phyloP scores from a whole-genome alignment of 2,329 filamentous ascomycete species.

The Massarina eburnea region DNA sequence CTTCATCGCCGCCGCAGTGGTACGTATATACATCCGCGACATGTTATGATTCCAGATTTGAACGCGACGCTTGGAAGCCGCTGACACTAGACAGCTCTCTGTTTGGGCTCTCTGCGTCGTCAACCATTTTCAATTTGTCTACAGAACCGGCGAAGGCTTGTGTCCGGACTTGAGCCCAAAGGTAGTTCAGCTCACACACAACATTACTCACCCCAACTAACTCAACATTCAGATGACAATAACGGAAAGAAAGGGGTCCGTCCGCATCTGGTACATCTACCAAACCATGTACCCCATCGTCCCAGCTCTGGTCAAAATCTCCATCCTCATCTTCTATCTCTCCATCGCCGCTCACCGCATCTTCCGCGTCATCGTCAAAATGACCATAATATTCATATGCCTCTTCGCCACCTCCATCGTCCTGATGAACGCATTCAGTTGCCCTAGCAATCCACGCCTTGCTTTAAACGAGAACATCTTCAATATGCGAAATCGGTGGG shows the following conservation, averaged over 20 bases:
- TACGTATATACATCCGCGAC: conserved; percentile 10
- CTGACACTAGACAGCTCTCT: conserved; percentile 14
- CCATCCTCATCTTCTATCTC: conserved; percentile 28
- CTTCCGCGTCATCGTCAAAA: conserved; percentile 21
- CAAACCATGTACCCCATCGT: conserved; percentile 27
- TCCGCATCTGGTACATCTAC: conserved; percentile 27
- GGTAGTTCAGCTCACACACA: no score
- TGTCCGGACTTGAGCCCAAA: no score
- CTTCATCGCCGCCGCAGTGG: conserved; percentile 22
- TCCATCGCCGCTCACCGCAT: conserved; percentile 23
- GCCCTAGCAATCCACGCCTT: conserved; percentile 16
- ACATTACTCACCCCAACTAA: no score
- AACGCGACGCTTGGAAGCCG: neutral
- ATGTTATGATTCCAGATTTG: no score
- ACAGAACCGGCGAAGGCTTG: conserved; percentile 20
- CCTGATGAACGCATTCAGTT: conserved; percentile 24
- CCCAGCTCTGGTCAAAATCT: conserved; percentile 28
- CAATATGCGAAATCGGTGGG: conserved; percentile 2
- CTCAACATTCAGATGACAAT: no score
- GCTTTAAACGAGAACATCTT: conserved; percentile 19
- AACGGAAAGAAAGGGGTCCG: conserved; percentile 1
- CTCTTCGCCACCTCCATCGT: conserved; percentile 15
- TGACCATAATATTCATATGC: conserved; percentile 15
- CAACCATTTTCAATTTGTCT: conserved; percentile 30
- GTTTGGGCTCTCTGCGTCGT: conserved; percentile 32